A percentile compares a stretch with the other conserved stretches of the same genome.
Conservation (phyloP, 2,329 filamentous ascomycete genomes). For the Hypoxylon sp. region DNA sequence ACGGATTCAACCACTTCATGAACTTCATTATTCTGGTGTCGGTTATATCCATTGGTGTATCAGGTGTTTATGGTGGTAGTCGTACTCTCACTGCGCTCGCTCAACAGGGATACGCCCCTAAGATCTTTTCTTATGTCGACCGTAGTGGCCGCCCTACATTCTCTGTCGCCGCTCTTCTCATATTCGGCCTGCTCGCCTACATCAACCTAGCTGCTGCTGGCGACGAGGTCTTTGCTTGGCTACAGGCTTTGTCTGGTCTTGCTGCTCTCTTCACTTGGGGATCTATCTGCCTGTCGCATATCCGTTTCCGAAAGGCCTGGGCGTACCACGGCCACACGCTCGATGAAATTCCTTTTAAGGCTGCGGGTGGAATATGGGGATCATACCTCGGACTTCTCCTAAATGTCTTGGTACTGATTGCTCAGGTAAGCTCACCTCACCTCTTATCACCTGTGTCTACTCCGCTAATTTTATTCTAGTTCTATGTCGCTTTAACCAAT, state of each 20-base stretch:
- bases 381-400: constrained; percentile 70
- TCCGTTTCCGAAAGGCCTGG: constrained; percentile 74
- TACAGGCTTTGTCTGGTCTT: constrained; percentile 70
- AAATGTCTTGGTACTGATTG: constrained; percentile 63
- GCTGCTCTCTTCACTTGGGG: constrained; percentile 74
- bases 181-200: constrained; percentile 61
- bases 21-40: constrained; percentile 67
- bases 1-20: constrained; percentile 64
- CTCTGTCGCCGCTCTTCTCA: constrained; percentile 57
- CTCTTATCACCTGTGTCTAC: neutral
- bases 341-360: constrained; percentile 73
- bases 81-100: constrained; percentile 67
- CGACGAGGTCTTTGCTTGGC: constrained; percentile 68
- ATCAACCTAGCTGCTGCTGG: constrained; percentile 56
- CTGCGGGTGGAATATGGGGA: constrained; percentile 67
- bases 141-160: constrained; percentile 63
- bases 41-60: constrained; percentile 67
- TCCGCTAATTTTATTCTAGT: constrained; percentile 41
- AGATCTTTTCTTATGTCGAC: constrained; percentile 65
- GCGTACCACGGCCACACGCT: constrained; percentile 66
- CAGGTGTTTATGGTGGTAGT: constrained; percentile 66
- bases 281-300: constrained; percentile 73
- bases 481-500: constrained; percentile 56
- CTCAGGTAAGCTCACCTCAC: constrained; percentile 52
- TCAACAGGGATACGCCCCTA: constrained; percentile 66